phyloP scores from a whole-genome alignment of 2,329 filamentous ascomycete species.

The Nemania abortiva region DNA sequence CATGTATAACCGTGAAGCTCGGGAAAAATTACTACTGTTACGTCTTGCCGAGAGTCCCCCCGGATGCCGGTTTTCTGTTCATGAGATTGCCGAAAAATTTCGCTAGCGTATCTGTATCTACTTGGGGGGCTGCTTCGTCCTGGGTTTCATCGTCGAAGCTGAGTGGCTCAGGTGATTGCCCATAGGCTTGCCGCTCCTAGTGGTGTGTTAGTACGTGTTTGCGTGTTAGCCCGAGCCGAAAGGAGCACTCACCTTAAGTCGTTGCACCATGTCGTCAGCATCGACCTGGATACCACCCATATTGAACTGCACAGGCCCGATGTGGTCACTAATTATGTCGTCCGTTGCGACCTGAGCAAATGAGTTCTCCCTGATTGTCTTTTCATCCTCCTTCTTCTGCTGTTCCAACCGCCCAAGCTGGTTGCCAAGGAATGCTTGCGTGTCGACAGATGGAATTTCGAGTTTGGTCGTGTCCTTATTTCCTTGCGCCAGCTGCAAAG shows the following conservation, averaged over 20 bases:
- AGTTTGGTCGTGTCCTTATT: conserved; percentile 59
- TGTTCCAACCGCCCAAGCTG: conserved; percentile 83
- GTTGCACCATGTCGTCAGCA: conserved; percentile 91
- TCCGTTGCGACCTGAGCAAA: conserved; percentile 48
- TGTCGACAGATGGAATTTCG: conserved; percentile 77
- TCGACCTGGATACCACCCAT: conserved; percentile 98
- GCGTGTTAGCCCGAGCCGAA: neutral
- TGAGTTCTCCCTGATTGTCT: conserved; percentile 52
- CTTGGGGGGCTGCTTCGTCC: conserved; percentile 54
- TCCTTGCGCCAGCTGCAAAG: conserved; percentile 66
- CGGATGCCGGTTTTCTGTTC: conserved; percentile 61
- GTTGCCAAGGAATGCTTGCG: conserved; percentile 80
- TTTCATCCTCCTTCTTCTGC: conserved; percentile 66
- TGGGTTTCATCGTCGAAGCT: conserved; percentile 54
- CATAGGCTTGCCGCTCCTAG: conserved; percentile 69
- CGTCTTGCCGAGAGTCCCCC: conserved; percentile 42
- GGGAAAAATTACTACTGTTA: conserved; percentile 24
- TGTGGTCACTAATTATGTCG: conserved; percentile 77
- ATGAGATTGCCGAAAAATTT: conserved; percentile 71
- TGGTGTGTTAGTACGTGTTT: conserved; percentile 43
- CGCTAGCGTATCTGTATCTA: conserved; percentile 69
- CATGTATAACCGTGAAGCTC: neutral
- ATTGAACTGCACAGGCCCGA: conserved; percentile 96
- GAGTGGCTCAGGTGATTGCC: conserved; percentile 59
- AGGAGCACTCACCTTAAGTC: conserved; percentile 75